Evolutionary conservation across 768 basidiomycete species (phyloP), one percentile per base, ranked within the genome.

Genomic region (Mycena floridula): DNA sequence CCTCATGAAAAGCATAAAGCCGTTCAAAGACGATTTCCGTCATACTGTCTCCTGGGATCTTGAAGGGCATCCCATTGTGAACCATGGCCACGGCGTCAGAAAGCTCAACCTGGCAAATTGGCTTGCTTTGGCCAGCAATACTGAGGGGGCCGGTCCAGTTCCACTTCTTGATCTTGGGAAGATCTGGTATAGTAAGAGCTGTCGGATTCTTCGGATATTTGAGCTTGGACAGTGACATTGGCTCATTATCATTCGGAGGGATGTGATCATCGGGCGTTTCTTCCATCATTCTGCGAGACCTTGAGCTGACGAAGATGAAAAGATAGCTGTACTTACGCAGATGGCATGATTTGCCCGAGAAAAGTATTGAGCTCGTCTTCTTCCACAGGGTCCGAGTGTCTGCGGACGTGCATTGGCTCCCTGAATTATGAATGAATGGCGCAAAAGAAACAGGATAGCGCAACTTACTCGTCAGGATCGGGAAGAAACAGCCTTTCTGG

Each of bases 61-160:
- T 74, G 57, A 85, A 73, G 7, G 72, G 64, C 43, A 79, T 59
- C 27, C 76, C 74, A 6, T 62, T 59, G 0, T 59, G 44, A 16
- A 60, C 53, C 12, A 62, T 62, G 21, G 73, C 68, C 8, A 68
- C 66, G 3, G 69, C 55, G 27, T 81, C 76, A 41, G 62, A 59
- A 36, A 86, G 59, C 2, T 55, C 57, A 24, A 77, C 68, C 26
- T 73, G 64, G 60, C 82, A 82, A 0, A 81, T 51, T 6, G 60
- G 60, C 20, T 61, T 59, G 18, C 62, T 63, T 4, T 61, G 58
- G 2, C 60, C 59, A 21, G 64, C 65, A 18, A 75, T 65, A 43
- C 69, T 67, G 23, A 85, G 62, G 18, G 74, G 62, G 20, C 82
- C 84, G 27, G 68, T 62, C 85, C 85, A 86, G 50, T 68, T 78